Percentiles rank a stretch among this genome's conserved stretches.
Conservation (phyloP, 306 rosid species). For the Cicer bijugum region DNA sequence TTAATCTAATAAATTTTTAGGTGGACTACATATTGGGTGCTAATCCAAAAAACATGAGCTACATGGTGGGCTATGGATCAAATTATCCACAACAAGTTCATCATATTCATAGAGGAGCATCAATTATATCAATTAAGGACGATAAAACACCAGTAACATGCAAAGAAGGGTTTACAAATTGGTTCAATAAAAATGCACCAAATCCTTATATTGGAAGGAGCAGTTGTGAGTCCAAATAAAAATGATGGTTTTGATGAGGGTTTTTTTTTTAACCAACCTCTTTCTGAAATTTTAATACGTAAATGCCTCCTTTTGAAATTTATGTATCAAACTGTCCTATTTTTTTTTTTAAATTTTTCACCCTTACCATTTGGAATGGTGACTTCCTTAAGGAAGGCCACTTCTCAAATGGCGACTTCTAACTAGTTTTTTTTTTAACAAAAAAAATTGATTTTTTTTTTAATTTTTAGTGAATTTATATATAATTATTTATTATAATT, state of each 20-base stretch:
- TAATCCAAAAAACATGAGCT: constrained; percentile 58
- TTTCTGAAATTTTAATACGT: no score
- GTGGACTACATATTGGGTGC: constrained; percentile 68
- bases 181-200: constrained; percentile 51
- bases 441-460: no score
- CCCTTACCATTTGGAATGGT: no score
- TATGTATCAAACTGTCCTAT: no score
- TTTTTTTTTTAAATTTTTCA: no score
- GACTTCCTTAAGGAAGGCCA: no score
- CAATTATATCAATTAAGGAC: constrained; percentile 58
- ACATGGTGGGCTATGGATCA: constrained; percentile 74
- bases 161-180: constrained; percentile 48
- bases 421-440: no score
- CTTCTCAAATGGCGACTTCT: no score
- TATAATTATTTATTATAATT: no score
- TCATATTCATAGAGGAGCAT: constrained; percentile 80
- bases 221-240: constrained; percentile 55
- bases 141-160: constrained; percentile 48
- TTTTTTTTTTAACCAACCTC: no score
- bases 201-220: constrained; percentile 66
- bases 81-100: constrained; percentile 55
- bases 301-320: no score
- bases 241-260: constrained; percentile 50
- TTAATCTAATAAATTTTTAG: constrained; percentile 22
- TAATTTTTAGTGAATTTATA: no score